Percentiles rank a stretch among this genome's conserved stretches.
phyloP scores from a whole-genome alignment of 2,329 filamentous ascomycete species.

The Didymella pomorum region DNA sequence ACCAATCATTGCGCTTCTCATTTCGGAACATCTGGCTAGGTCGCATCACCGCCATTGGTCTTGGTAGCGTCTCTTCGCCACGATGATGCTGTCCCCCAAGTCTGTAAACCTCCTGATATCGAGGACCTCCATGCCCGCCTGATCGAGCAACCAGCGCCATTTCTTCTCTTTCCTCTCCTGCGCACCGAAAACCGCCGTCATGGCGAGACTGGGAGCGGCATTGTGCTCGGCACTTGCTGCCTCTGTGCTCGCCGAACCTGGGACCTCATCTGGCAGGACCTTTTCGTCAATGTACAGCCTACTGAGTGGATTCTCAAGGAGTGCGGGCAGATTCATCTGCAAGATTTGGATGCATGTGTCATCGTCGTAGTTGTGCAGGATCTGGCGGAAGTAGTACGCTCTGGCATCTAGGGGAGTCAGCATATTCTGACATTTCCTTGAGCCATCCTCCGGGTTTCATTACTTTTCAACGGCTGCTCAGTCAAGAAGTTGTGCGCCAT shows the following conservation, averaged over 20 bases:
- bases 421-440: no score
- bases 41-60: conserved; percentile 13
- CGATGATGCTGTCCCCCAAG: conserved; percentile 19
- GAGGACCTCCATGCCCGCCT: conserved; percentile 24
- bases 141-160: conserved; percentile 21
- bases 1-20: background rate
- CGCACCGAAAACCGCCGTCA: conserved; percentile 7
- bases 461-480: conserved; percentile 2
- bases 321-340: conserved; percentile 17
- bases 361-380: conserved; percentile 12
- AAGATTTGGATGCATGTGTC: conserved; percentile 14
- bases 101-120: conserved; percentile 14
- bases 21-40: background rate
- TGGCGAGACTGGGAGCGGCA: conserved; percentile 3
- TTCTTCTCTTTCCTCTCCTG: conserved; percentile 24
- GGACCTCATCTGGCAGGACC: conserved; percentile 2
- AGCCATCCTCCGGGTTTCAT: no score
- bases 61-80: conserved; percentile 9
- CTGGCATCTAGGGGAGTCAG: background rate
- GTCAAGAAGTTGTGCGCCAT: conserved; percentile 14
- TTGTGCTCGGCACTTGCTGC: conserved; percentile 3
- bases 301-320: background rate
- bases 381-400: conserved; percentile 17
- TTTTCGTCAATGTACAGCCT: conserved; percentile 14
- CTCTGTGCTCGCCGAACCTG: background rate